Percentiles rank a stretch among this genome's conserved stretches.
Conservation (phyloP, 306 rosid genomes). For the Rosa chinensis region DNA sequence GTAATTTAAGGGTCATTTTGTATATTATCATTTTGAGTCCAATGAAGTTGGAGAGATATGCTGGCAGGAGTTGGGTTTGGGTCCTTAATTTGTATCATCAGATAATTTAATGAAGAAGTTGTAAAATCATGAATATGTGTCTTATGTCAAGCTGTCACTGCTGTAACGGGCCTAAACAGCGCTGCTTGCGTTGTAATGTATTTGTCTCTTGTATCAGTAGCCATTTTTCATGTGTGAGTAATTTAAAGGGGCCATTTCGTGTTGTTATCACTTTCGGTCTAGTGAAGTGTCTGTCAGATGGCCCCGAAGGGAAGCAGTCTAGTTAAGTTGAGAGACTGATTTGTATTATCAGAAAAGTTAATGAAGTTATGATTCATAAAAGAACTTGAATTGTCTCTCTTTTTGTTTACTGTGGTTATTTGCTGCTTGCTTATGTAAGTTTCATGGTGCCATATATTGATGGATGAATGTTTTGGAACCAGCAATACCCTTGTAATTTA, state of each 20-base stretch:
- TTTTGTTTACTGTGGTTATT: background rate
- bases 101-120: slow-evolving; percentile 1
- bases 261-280: background rate
- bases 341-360: background rate
- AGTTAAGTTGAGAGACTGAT: background rate
- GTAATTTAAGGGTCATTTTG: background rate
- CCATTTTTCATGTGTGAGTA: background rate
- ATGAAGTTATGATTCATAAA: background rate
- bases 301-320: background rate
- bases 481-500: background rate
- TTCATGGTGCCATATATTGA: background rate
- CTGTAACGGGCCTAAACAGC: background rate
- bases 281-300: background rate
- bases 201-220: background rate
- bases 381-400: background rate
- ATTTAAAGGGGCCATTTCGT: background rate
- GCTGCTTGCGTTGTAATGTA: background rate
- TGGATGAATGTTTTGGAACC: background rate
- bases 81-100: background rate
- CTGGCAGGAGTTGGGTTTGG: background rate
- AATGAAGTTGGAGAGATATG: background rate
- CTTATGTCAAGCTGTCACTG: slow-evolving; percentile 2
- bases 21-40: background rate
- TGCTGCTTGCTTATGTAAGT: background rate
- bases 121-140: background rate